Evolutionary conservation across 2,329 filamentous ascomycete genomes (phyloP).

Genomic region (Paecilomyces formosus): DNA sequence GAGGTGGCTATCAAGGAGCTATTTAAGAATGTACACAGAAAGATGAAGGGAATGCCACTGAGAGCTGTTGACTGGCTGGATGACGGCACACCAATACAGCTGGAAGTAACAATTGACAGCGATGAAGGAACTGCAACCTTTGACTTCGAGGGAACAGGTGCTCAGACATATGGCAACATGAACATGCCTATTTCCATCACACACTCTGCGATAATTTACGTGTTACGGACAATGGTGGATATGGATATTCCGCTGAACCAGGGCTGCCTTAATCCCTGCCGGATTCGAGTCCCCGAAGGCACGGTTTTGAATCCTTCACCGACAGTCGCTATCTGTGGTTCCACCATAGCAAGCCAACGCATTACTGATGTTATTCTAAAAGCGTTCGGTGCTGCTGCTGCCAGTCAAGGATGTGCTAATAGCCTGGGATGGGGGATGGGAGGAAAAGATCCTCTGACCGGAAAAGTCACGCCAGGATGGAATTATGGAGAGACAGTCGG

Average conservation of each 20-base stretch:
- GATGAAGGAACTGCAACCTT: conserved; percentile 65
- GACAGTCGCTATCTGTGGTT: conserved; percentile 66
- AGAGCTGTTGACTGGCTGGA: conserved; percentile 70
- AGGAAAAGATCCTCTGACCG: conserved; percentile 44
- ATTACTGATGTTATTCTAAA: conserved; percentile 69
- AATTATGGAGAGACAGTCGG: conserved; percentile 78
- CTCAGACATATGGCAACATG: conserved; percentile 66
- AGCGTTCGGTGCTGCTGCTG: conserved; percentile 66
- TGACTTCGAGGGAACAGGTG: conserved; percentile 64
- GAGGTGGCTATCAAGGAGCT: conserved; percentile 63
- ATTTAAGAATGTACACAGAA: conserved; percentile 67
- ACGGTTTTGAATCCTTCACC: conserved; percentile 64
- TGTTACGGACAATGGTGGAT: conserved; percentile 63
- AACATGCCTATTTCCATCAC: conserved; percentile 71
- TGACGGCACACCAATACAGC: conserved; percentile 64
- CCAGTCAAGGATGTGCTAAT: conserved; percentile 66
- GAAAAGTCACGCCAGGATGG: conserved; percentile 36
- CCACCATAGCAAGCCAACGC: conserved; percentile 52
- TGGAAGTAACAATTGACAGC: conserved; percentile 61
- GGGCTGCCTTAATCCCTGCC: conserved; percentile 65
- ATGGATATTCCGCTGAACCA: conserved; percentile 74
- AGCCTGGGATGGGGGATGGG: conserved; percentile 73
- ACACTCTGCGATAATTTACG: conserved; percentile 72
- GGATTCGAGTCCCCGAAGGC: conserved; percentile 60
- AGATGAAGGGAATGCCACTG: conserved; percentile 55